phyloP scores from a whole-genome alignment of 768 basidiomycete species.

The Tulasnella sp. region DNA sequence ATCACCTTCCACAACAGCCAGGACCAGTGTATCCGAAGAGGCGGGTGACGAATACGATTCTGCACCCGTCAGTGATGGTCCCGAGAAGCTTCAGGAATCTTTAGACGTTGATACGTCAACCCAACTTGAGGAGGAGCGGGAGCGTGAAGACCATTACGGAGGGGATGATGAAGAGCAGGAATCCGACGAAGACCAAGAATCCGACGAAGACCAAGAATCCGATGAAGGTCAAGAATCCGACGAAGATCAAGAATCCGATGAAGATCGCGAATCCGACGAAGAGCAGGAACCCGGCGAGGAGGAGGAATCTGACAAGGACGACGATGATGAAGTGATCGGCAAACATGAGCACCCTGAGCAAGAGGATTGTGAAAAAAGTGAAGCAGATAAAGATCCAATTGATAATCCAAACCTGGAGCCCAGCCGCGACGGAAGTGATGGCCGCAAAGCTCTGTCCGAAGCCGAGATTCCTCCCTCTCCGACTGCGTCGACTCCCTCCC shows the following conservation, averaged over 20 bases:
- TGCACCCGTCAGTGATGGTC: no score
- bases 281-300: no score
- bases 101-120: no score
- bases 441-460: not conserved
- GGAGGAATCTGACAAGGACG: not conserved
- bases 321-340: not conserved
- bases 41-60: no score
- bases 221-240: no score
- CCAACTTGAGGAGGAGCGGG: not conserved
- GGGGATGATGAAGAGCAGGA: not conserved
- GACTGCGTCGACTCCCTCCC: not conserved
- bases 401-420: not conserved
- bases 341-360: not conserved
- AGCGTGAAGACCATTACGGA: not conserved
- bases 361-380: not conserved
- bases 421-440: not conserved
- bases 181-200: not conserved
- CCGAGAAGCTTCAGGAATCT: not conserved
- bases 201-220: not conserved
- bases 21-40: no score
- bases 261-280: no score
- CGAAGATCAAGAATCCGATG: no score
- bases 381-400: not conserved
- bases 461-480: not conserved
- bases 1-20: no score